Percentiles rank a stretch among this genome's conserved stretches.
Evolutionary conservation across 139 green algal genomes (phyloP).

Genomic region (Mychonastes homosphaera): DNA sequence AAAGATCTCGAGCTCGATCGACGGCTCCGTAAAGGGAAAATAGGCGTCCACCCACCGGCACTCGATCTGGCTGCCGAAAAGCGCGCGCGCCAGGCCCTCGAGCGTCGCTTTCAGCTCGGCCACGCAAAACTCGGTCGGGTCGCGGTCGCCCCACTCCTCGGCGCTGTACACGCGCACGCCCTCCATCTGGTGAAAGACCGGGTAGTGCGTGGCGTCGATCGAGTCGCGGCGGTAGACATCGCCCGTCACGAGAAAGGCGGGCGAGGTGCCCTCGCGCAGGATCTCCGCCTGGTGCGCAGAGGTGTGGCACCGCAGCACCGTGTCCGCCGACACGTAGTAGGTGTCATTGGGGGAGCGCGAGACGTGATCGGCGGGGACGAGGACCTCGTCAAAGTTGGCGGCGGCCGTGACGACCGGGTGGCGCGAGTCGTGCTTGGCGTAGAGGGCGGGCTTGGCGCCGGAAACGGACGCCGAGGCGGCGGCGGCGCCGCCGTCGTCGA

Average conservation of each 20-base stretch:
- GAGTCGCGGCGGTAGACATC: constrained; percentile 94
- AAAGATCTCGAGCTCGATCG: constrained; percentile 97
- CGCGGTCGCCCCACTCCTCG: constrained; percentile 50
- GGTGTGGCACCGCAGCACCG: constrained; percentile 54
- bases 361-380: constrained; percentile 86
- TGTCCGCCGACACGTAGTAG: constrained; percentile 80
- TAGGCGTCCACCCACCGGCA: constrained; percentile 93
- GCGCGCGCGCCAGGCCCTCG: constrained; percentile 44
- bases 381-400: constrained; percentile 80
- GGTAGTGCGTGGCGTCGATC: constrained; percentile 98
- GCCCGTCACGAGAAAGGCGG: constrained; percentile 85
- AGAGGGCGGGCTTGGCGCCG: constrained; percentile 6
- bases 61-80: constrained; percentile 46
- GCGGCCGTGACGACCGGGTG: constrained; percentile 71
- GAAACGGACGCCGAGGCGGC: not conserved
- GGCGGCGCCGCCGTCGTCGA: constrained; percentile 46
- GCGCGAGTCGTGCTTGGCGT: constrained; percentile 34
- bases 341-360: constrained; percentile 90
- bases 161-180: constrained; percentile 66
- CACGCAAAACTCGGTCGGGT: constrained; percentile 38
- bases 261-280: constrained; percentile 62
- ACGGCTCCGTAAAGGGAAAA: constrained; percentile 98
- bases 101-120: constrained; percentile 84
- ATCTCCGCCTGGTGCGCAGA: constrained; percentile 70
- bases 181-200: constrained; percentile 99